Evolutionary conservation across 2,329 filamentous ascomycete genomes (phyloP).

Genomic region (Penicillium crustosum): DNA sequence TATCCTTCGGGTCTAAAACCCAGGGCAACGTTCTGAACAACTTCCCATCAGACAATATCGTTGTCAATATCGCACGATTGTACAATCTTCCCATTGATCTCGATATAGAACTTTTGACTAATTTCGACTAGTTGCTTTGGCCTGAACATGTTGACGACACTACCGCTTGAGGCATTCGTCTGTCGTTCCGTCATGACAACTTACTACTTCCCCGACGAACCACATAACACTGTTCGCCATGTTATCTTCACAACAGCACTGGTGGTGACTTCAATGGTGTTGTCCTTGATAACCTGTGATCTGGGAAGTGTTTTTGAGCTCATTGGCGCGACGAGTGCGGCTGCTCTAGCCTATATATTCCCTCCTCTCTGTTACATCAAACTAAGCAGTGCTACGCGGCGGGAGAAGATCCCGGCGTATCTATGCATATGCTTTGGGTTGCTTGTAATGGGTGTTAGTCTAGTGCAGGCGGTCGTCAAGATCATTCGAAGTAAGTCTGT

Average conservation of each 20-base stretch:
- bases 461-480: constrained; percentile 71
- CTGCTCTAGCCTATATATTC: constrained; percentile 90
- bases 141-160: constrained; percentile 96
- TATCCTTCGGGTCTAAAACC: constrained; percentile 89
- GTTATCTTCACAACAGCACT: constrained; percentile 81
- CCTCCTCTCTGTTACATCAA: constrained; percentile 95
- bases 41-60: constrained; percentile 82
- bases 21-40: constrained; percentile 97
- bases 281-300: constrained; percentile 87
- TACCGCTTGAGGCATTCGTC: constrained; percentile 95
- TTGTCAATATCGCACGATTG: constrained; percentile 92
- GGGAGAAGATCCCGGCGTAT: constrained; percentile 68
- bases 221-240: constrained; percentile 81
- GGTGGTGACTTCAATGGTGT: constrained; percentile 72
- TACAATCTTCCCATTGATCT: constrained; percentile 31
- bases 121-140: constrained; percentile 69
- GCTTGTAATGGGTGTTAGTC: constrained; percentile 75
- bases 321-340: constrained; percentile 91
- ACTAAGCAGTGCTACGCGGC: constrained; percentile 74
- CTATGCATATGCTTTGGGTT: constrained; percentile 76
- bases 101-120: constrained; percentile 17
- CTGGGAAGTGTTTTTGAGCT: constrained; percentile 92
- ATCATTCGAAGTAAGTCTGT: constrained; percentile 52
- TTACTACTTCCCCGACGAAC: constrained; percentile 70
- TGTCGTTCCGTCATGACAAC: constrained; percentile 95